Conservation (phyloP, 345 rosid species). For the Aurinia saxatilis region DNA sequence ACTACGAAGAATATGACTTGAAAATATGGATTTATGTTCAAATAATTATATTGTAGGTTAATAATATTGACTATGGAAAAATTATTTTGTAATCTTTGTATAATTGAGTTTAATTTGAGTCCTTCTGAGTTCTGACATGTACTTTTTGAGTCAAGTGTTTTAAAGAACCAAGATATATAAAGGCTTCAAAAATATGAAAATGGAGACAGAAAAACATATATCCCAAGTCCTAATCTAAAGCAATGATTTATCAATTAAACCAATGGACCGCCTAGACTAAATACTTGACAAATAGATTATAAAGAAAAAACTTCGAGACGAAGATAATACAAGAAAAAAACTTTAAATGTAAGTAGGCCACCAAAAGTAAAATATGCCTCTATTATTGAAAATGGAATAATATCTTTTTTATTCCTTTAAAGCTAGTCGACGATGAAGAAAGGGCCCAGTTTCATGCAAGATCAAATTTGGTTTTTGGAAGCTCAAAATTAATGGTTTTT, state of each 20-base stretch:
- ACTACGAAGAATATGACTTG: too few species aligned
- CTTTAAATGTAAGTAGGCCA: not conserved
- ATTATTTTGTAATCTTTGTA: too few species aligned
- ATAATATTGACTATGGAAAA: too few species aligned
- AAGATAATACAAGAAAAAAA: not conserved
- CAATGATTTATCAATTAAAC: not conserved
- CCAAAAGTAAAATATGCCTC: not conserved
- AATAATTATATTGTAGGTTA: too few species aligned
- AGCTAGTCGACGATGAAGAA: constrained; percentile 4
- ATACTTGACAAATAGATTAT: not conserved
- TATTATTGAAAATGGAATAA: not conserved
- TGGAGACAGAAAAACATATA: not conserved
- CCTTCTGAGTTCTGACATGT: too few species aligned
- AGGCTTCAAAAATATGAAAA: not conserved
- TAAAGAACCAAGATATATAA: too few species aligned
- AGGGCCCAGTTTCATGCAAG: constrained; percentile 1
- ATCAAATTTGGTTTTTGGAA: constrained; percentile 13
- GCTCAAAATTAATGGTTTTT: not conserved
- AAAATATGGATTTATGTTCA: too few species aligned
- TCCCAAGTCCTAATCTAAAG: not conserved
- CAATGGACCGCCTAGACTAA: not conserved
- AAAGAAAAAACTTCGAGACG: constrained; percentile 8
- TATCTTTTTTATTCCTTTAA: not conserved
- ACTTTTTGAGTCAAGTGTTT: too few species aligned
- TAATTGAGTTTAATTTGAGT: too few species aligned